phyloP scores from a whole-genome alignment of 2,329 filamentous ascomycete species.

The Proliferodiscus dingleyae region DNA sequence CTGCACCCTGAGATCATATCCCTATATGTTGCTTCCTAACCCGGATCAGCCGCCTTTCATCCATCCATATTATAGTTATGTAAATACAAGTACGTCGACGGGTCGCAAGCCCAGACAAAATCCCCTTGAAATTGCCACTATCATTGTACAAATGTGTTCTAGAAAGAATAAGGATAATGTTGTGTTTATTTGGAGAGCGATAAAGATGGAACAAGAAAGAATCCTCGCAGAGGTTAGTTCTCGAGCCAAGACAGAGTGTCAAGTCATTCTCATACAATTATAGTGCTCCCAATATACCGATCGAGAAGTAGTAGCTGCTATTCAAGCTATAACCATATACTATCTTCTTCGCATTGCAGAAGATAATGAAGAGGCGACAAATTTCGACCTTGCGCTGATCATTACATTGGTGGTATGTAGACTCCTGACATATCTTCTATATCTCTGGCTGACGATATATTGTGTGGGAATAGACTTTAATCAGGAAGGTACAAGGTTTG shows the following conservation, averaged over 20 bases:
- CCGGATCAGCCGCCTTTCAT: conserved; percentile 17
- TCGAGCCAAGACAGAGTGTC: not conserved
- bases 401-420: conserved; percentile 14
- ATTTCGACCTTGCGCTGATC: conserved; percentile 17
- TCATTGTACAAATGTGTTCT: conserved; percentile 12
- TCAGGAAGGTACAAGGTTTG: not conserved
- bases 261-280: not conserved
- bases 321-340: conserved; percentile 18
- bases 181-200: conserved; percentile 15
- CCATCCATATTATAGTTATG: conserved; percentile 5
- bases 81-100: no score
- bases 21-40: conserved; percentile 15
- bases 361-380: conserved; percentile 10
- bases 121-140: conserved; percentile 12
- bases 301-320: conserved; percentile 12
- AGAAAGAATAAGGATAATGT: conserved; percentile 14
- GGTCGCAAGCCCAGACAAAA: not conserved
- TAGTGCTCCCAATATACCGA: conserved; percentile 10
- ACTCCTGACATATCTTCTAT: not conserved
- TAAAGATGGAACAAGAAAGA: conserved; percentile 18
- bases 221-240: conserved; percentile 13
- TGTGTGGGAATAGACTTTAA: conserved; percentile 1
- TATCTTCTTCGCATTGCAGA: conserved; percentile 16
- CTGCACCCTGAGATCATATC: conserved; percentile 16
- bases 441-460: not conserved